Evolutionary conservation across 2,329 filamentous ascomycete species (phyloP).

Genomic region (Aspergillus uvarum): DNA sequence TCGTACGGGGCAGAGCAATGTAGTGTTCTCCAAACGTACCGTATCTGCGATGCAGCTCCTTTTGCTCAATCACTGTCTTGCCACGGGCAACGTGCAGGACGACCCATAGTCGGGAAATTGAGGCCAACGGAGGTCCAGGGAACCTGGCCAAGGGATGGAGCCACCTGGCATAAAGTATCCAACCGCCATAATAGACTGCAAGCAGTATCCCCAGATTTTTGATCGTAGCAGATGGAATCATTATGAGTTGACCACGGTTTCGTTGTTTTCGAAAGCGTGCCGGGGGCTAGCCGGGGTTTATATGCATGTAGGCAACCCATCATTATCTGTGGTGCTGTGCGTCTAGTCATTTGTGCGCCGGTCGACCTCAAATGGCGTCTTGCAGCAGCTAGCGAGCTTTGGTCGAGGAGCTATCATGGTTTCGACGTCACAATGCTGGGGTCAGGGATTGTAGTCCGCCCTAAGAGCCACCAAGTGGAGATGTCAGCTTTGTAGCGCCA

Average conservation of each 20-base stretch:
- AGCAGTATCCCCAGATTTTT: neutral
- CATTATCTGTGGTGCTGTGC: too few relatives aligned
- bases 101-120: constrained; percentile 27
- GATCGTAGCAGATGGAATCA: neutral
- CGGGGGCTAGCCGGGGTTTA: neutral
- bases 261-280: neutral
- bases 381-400: neutral
- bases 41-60: constrained; percentile 17
- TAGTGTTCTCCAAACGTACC: constrained; percentile 1
- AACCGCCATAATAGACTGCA: constrained; percentile 15
- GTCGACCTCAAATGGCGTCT: neutral
- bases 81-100: constrained; percentile 23
- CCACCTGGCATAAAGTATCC: constrained; percentile 27
- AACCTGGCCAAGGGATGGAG: constrained; percentile 22
- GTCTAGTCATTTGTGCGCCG: neutral
- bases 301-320: neutral
- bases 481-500: neutral
- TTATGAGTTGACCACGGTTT: neutral
- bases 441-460: neutral
- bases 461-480: neutral
- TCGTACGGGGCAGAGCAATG: too few relatives aligned
- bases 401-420: too few relatives aligned
- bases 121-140: constrained; percentile 27
- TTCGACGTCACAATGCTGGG: neutral
- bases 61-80: constrained; percentile 25